Evolutionary conservation across 352 stramenopile species (phyloP).

Genomic region (Pythium grandisporangium): DNA sequence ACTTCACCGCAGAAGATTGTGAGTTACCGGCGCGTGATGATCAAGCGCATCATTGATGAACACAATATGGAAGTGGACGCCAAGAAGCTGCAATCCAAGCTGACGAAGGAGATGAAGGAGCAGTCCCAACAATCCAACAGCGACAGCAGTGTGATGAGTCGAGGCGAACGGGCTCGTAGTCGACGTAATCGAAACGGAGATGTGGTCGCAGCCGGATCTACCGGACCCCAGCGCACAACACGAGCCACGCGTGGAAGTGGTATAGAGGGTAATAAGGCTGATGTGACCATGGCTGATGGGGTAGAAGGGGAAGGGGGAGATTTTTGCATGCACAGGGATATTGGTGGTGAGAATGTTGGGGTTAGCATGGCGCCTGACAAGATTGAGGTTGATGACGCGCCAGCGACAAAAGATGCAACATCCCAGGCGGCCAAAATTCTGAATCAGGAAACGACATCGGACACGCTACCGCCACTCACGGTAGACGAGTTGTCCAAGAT

Average conservation of each 20-base stretch:
- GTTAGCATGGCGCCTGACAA: not conserved
- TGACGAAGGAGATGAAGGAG: not conserved
- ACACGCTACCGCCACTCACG: no score
- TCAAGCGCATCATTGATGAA: constrained; percentile 12
- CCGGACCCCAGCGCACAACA: not conserved
- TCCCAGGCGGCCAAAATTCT: not conserved
- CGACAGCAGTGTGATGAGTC: not conserved
- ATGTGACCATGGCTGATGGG: not conserved
- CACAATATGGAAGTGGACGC: constrained; percentile 7
- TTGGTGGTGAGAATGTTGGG: not conserved
- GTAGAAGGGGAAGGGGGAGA: no score
- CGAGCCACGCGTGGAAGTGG: not conserved
- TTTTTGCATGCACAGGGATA: no score
- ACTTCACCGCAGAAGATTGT: constrained; percentile 3
- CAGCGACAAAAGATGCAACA: not conserved
- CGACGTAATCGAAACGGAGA: no score
- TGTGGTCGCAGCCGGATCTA: not conserved
- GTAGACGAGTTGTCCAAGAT: no score
- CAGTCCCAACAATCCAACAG: not conserved
- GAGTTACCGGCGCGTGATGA: constrained; percentile 4
- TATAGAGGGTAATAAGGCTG: not conserved
- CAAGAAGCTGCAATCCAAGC: not conserved
- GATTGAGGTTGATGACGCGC: not conserved
- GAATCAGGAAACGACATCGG: not conserved
- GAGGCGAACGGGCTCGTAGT: not conserved